These are phyloP conservation scores for Dothideomycetes sp. DNA, from an alignment of 2,329 filamentous ascomycete genomes.

Conservation along the genomic window DNA sequence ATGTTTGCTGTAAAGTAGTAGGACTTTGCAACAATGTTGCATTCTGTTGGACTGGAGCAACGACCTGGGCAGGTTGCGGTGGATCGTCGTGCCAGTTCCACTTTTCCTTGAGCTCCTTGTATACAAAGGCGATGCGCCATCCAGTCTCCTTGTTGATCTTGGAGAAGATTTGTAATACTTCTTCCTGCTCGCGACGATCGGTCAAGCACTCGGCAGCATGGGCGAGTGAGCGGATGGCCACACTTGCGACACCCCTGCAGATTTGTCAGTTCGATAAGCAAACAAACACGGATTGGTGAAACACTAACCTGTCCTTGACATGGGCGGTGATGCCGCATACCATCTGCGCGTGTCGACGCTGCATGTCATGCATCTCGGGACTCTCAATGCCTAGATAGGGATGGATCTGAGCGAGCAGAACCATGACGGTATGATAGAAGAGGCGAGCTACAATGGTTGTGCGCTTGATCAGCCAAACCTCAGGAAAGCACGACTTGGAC, in stretches of 20 bases:
- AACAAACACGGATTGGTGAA: background rate
- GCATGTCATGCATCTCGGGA: slow-evolving; percentile 60
- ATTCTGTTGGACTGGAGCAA: slow-evolving; percentile 21
- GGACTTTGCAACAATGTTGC: slow-evolving; percentile 15
- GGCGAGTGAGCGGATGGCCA: slow-evolving; percentile 69
- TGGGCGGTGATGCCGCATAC: slow-evolving; percentile 86
- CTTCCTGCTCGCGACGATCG: slow-evolving; percentile 63
- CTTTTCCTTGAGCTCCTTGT: slow-evolving; percentile 59
- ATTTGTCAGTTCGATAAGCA: slow-evolving; percentile 14
- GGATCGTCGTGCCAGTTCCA: slow-evolving; percentile 63
- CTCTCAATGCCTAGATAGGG: slow-evolving; percentile 54
- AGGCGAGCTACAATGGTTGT: slow-evolving; percentile 72
- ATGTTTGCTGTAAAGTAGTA: slow-evolving; percentile 17
- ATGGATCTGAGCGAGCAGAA: slow-evolving; percentile 70
- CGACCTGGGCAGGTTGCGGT: slow-evolving; percentile 19
- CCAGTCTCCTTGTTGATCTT: slow-evolving; percentile 67
- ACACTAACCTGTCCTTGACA: slow-evolving; percentile 58
- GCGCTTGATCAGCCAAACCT: slow-evolving; percentile 80
- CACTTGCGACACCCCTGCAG: slow-evolving; percentile 58
- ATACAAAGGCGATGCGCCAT: slow-evolving; percentile 66
- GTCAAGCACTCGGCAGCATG: slow-evolving; percentile 68
- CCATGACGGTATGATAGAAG: slow-evolving; percentile 82
- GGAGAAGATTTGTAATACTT: slow-evolving; percentile 68
- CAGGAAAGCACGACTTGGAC: slow-evolving; percentile 69
- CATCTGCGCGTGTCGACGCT: slow-evolving; percentile 67